A percentile compares a stretch with the other conserved stretches of the same genome.
Conservation (phyloP, 768 basidiomycete genomes). For the Lactarius psammicola region DNA sequence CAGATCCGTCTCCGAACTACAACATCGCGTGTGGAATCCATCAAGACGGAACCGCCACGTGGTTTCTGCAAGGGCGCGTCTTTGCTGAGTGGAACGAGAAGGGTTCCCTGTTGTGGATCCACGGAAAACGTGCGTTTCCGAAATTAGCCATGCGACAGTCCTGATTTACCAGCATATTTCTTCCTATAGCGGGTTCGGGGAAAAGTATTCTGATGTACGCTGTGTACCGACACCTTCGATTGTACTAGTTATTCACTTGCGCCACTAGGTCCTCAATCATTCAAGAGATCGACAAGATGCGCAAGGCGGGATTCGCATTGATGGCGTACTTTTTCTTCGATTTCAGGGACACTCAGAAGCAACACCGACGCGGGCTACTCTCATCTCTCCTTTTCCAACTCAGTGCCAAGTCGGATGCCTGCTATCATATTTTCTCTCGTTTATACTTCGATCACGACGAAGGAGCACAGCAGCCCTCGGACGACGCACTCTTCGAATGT, state of each 20-base stretch:
- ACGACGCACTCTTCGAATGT: background rate
- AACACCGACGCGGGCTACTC: background rate
- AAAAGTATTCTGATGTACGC: too few relatives aligned
- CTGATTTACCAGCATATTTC: too few relatives aligned
- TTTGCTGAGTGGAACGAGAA: too few relatives aligned
- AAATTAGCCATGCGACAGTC: too few relatives aligned
- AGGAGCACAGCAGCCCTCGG: background rate
- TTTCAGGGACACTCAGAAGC: slow-evolving; percentile 6
- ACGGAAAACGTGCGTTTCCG: too few relatives aligned
- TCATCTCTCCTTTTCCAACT: slow-evolving; percentile 4
- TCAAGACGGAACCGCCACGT: too few relatives aligned
- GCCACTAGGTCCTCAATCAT: background rate
- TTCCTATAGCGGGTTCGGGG: too few relatives aligned
- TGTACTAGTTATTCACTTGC: background rate
- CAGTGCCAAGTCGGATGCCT: background rate
- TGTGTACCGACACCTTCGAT: background rate
- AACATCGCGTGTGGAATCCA: too few relatives aligned
- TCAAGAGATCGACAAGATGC: background rate
- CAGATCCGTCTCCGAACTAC: too few relatives aligned
- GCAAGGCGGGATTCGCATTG: background rate
- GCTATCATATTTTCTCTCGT: background rate
- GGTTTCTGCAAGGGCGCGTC: too few relatives aligned
- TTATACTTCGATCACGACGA: background rate
- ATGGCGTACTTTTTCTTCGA: slow-evolving; percentile 13
- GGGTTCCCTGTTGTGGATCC: too few relatives aligned